Conservation (phyloP, 2,329 filamentous ascomycete genomes). For the Cryphonectria japonica region DNA sequence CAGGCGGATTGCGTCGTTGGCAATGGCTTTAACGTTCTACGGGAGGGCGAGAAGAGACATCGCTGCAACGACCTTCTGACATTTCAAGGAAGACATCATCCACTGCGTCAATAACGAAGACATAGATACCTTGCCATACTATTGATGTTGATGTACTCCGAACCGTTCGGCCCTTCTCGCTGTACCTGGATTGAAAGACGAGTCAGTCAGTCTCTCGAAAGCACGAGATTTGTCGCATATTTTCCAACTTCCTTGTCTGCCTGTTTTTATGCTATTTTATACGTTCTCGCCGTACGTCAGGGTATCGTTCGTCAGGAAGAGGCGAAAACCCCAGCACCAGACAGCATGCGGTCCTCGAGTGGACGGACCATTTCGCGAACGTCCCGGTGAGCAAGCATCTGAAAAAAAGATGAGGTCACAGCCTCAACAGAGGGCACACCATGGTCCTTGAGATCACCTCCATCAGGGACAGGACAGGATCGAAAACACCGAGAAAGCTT, state of each 20-base stretch:
- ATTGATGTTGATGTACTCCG: neutral
- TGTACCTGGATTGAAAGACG: neutral
- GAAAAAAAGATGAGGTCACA: neutral
- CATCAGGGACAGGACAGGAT: neutral
- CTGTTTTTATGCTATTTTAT: neutral
- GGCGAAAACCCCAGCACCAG: conserved; percentile 1
- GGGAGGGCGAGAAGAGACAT: neutral
- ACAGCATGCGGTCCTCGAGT: neutral
- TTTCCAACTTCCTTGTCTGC: neutral
- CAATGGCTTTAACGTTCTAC: neutral
- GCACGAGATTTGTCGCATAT: neutral
- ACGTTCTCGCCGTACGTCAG: neutral
- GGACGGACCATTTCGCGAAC: neutral
- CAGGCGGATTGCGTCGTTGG: neutral
- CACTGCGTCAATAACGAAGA: neutral
- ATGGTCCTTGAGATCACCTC: neutral
- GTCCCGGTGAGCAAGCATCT: neutral
- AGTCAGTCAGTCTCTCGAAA: neutral
- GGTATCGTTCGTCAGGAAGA: conserved; percentile 20
- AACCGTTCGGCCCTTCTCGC: neutral
- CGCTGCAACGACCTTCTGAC: neutral
- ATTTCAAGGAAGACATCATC: neutral
- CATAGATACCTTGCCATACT: conserved; percentile 5
- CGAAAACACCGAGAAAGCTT: neutral
- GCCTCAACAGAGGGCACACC: neutral